Percentiles rank a stretch among this genome's conserved stretches.
These are phyloP conservation scores for Acorus gramineus DNA, from an alignment of 106 monocot genomes.

Conservation along the genomic window DNA sequence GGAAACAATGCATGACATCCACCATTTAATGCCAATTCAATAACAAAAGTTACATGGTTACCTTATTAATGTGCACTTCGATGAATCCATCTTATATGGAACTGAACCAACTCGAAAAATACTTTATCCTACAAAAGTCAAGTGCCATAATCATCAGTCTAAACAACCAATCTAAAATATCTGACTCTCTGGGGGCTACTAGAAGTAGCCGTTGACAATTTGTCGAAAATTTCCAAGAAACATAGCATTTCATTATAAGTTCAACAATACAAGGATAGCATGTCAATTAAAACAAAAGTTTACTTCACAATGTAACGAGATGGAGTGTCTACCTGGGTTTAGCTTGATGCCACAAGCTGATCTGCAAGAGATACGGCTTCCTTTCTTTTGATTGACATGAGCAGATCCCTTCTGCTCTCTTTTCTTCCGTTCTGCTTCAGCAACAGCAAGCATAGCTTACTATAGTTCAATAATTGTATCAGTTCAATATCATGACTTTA, in stretches of 20 bases:
- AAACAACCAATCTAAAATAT: not conserved
- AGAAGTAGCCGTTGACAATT: no score
- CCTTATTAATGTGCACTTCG: constrained; percentile 39
- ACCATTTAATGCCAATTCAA: not conserved
- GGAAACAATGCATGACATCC: not conserved
- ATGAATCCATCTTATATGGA: constrained; percentile 72
- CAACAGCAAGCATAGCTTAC: constrained; percentile 80
- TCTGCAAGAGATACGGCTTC: constrained; percentile 22
- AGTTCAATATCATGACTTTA: no score
- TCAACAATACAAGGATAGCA: no score
- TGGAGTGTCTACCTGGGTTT: constrained; percentile 13
- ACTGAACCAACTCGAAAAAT: constrained; percentile 56
- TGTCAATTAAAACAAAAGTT: not conserved
- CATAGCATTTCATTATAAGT: no score
- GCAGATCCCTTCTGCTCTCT: constrained; percentile 42
- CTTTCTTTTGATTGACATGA: constrained; percentile 19
- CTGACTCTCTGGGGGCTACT: no score
- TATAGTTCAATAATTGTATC: constrained; percentile 13
- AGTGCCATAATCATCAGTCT: not conserved
- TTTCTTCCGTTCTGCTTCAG: constrained; percentile 73
- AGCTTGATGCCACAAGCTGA: constrained; percentile 23
- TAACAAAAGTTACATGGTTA: constrained; percentile 31
- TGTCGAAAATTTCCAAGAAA: no score
- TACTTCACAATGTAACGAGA: no score
- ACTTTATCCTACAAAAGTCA: constrained; percentile 30